Percentiles rank a stretch among this genome's conserved stretches.
Conservation (phyloP, 75 land plant genomes). For the Selaginella moellendorffii region DNA sequence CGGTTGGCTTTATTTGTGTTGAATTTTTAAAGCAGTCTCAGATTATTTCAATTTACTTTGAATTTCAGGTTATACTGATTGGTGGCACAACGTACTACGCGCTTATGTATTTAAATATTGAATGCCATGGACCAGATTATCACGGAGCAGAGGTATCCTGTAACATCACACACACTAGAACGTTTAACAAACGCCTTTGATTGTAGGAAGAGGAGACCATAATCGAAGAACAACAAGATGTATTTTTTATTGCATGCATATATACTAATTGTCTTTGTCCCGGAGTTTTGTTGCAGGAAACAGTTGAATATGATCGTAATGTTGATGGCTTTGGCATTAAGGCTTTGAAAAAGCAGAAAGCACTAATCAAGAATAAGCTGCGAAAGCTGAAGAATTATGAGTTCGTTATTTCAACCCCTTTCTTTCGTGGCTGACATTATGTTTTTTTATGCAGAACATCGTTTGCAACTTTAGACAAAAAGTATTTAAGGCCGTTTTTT, state of each 20-base stretch:
- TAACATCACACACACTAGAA: background rate
- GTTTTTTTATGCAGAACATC: background rate
- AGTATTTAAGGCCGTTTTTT: slow-evolving; percentile 5
- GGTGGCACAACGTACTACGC: slow-evolving; percentile 17
- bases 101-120: slow-evolving; percentile 16
- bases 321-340: background rate
- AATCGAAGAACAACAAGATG: background rate
- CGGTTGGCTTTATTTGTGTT: too few relatives aligned
- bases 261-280: background rate
- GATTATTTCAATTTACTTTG: background rate
- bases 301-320: background rate
- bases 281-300: background rate
- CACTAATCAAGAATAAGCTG: background rate
- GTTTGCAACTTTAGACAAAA: background rate
- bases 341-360: slow-evolving; percentile 1
- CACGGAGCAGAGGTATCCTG: slow-evolving; percentile 4
- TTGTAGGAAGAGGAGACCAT: background rate
- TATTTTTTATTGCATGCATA: background rate
- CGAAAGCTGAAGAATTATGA: background rate
- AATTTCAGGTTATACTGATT: slow-evolving; percentile 19
- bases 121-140: slow-evolving; percentile 13
- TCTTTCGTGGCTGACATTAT: too few relatives aligned
- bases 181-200: background rate
- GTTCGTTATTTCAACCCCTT: background rate
- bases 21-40: too few relatives aligned